These are phyloP conservation scores for Clarireedia homoeocarpa DNA, from an alignment of 2,329 filamentous ascomycete species.

Conservation along the genomic window DNA sequence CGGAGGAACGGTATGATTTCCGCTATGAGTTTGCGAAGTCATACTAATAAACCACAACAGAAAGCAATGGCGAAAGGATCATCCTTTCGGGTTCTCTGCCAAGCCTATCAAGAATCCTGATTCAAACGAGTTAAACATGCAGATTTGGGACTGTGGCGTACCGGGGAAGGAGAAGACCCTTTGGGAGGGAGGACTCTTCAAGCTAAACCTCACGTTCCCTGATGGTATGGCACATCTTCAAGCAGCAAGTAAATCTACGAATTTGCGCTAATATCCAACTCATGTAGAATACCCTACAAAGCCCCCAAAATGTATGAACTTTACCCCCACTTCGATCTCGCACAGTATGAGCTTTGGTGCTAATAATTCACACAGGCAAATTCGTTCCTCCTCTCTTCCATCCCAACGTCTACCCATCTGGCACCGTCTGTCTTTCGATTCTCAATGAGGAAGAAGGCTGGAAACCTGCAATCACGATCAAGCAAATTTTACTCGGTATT, in stretches of 20 bases:
- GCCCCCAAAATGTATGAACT: conserved; percentile 83
- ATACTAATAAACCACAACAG: conserved; percentile 1
- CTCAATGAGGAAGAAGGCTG: conserved; percentile 97
- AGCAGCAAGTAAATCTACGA: not conserved
- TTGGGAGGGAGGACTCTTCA: conserved; percentile 97
- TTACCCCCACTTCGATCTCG: not conserved
- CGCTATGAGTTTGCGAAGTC: not conserved
- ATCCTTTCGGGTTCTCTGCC: conserved; percentile 96
- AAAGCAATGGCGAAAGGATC: conserved; percentile 96
- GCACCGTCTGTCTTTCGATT: conserved; percentile 94
- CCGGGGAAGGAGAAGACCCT: conserved; percentile 95
- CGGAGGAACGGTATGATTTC: conserved; percentile 53
- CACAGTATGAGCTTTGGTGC: conserved; percentile 16
- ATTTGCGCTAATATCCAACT: conserved; percentile 20
- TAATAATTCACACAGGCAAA: conserved; percentile 58
- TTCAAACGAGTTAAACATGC: conserved; percentile 79
- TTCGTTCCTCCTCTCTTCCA: conserved; percentile 95
- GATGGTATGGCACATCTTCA: conserved; percentile 57
- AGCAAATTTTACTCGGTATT: conserved; percentile 92
- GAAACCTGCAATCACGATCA: conserved; percentile 97
- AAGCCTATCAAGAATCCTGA: conserved; percentile 68
- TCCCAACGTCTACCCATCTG: conserved; percentile 96
- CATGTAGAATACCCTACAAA: conserved; percentile 94
- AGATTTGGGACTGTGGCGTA: conserved; percentile 93
- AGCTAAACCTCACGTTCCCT: conserved; percentile 85